phyloP scores from a whole-genome alignment of 257 asterid species.

The Lavandula angustifolia region DNA sequence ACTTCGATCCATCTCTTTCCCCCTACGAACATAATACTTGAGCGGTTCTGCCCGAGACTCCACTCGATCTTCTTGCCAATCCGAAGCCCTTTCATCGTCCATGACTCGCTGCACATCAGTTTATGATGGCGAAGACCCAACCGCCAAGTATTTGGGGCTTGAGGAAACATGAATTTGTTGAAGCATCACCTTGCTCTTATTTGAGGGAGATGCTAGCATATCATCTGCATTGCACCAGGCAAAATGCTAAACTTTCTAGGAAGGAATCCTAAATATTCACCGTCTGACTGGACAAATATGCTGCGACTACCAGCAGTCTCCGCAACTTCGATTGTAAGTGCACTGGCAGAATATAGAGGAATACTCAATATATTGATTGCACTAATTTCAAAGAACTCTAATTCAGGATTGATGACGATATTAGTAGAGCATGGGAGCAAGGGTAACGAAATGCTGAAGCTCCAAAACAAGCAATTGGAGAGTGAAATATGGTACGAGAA shows the following conservation, averaged over 20 bases:
- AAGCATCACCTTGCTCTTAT: slow-evolving; percentile 6
- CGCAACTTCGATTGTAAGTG: slow-evolving; percentile 65
- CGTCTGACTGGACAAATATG: slow-evolving; percentile 85
- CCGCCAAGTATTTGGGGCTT: background rate
- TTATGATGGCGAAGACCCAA: slow-evolving; percentile 2
- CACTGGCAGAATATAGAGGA: slow-evolving; percentile 46
- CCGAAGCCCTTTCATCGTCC: too few species aligned
- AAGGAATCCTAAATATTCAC: slow-evolving; percentile 80
- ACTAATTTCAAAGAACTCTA: too few species aligned
- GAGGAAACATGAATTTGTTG: slow-evolving; percentile 18
- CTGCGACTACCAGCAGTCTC: slow-evolving; percentile 50
- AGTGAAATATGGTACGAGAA: slow-evolving; percentile 14
- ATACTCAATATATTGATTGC: background rate
- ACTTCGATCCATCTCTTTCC: too few species aligned
- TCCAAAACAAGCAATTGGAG: slow-evolving; percentile 23
- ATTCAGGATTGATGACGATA: background rate
- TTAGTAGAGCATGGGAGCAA: background rate
- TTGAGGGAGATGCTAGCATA: slow-evolving; percentile 41
- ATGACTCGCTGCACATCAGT: background rate
- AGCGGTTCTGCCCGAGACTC: too few species aligned
- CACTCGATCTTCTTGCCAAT: too few species aligned
- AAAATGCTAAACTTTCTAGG: slow-evolving; percentile 68
- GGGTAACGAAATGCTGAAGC: slow-evolving; percentile 25
- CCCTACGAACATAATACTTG: too few species aligned
- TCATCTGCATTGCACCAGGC: slow-evolving; percentile 68